Conservation (phyloP, 805 yeast genomes). For the Saccharomycopsis oosterbeekiorum region DNA sequence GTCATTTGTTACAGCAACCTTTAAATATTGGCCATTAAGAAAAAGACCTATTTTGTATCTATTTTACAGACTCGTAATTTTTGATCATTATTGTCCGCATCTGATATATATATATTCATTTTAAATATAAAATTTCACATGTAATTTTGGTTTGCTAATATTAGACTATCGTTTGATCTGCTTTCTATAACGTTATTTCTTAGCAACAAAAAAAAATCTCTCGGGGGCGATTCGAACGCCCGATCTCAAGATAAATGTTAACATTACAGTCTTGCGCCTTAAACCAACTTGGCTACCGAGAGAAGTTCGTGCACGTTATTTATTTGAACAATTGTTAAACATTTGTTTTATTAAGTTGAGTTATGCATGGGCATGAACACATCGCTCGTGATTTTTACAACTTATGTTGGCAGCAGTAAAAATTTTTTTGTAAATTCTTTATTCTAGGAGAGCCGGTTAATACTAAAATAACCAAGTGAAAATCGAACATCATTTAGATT, state of each 20-base stretch:
- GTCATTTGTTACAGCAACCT: slow-evolving; percentile 65
- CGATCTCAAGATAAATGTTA: slow-evolving; percentile 16
- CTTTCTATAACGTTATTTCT: neutral
- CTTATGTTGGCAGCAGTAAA: too few relatives aligned
- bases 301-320: neutral
- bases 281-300: slow-evolving; percentile 18
- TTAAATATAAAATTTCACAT: neutral
- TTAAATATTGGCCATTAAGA: slow-evolving; percentile 12
- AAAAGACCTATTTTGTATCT: neutral
- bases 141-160: neutral
- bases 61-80: neutral
- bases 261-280: slow-evolving; percentile 18
- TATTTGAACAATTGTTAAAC: too few relatives aligned
- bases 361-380: too few relatives aligned
- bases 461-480: too few relatives aligned
- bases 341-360: too few relatives aligned
- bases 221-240: slow-evolving; percentile 17
- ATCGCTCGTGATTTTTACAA: too few relatives aligned
- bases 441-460: too few relatives aligned
- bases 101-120: neutral
- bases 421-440: too few relatives aligned
- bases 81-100: too few relatives aligned
- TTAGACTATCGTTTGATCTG: too few relatives aligned
- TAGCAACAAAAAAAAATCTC: slow-evolving; percentile 7
- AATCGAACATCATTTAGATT: too few relatives aligned